Evolutionary conservation across 1,139 yeast species (phyloP), one percentile per base, ranked within the genome.

Genomic region (Magnusiomyces paraingens): DNA sequence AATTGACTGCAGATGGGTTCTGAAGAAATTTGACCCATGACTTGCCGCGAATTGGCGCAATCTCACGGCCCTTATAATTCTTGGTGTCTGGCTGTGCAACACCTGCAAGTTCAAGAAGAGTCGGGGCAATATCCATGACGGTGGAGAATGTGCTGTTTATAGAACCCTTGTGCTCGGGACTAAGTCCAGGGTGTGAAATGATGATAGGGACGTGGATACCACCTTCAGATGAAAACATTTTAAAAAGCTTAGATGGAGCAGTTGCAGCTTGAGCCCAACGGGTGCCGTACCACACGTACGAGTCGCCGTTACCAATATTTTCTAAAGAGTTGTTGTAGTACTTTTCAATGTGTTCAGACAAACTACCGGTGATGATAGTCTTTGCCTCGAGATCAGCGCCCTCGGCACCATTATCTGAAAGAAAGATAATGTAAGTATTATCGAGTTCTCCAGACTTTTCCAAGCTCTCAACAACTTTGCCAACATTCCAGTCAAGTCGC

Each of bases 191-290:
- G 56, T 55, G 58, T 6, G 54, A 44, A 11, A 47, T 51, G 49
- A 80, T 75, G 56, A 78, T 66, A 0, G 83, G 84, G 62, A 81
- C 77, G 38, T 79, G 72, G 41, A 80, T 79, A 10, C 82, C 84
- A 41, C 84, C 84, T 64, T 80, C 83, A 6, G 72, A 63, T 0
- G 81, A 71, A 76, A 80, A 78, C 69, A 70, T 70, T 60, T 79
- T 80, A 63, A 73, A 78, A 76, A 77, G 76, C 53, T 73, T 69
- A 43, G 75, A 70, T 3, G 83, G 83, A 1, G 83, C 81, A 17
- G 83, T 79, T 4, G 83, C 81, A n/a, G 83, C 84, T 59, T 80
- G 83, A 0, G 84, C 84, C 84, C 84, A 80, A 61, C 80, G 77
- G 55, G 80, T 82, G 1, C 79, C 77, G 58, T 80, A 80, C 72